phyloP scores from a whole-genome alignment of 2,329 filamentous ascomycete species.

The Penicillium sp. region DNA sequence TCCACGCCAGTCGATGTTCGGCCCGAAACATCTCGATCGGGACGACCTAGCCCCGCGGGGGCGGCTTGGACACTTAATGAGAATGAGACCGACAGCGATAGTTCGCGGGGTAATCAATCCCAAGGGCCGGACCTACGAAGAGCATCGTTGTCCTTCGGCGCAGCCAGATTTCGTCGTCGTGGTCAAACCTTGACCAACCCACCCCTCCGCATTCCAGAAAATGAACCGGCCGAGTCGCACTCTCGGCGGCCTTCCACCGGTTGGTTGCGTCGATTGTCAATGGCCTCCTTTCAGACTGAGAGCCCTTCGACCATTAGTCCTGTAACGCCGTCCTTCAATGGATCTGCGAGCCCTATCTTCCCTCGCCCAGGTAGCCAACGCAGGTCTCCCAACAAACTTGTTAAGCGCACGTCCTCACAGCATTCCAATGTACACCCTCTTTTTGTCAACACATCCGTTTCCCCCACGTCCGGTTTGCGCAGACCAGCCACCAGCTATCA shows the following conservation, averaged over 20 bases:
- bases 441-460: slow-evolving; percentile 25
- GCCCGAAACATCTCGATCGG: slow-evolving; percentile 21
- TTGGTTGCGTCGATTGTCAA: slow-evolving; percentile 59
- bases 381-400: slow-evolving; percentile 57
- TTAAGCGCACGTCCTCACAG: slow-evolving; percentile 61
- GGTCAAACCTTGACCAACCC: slow-evolving; percentile 39
- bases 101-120: slow-evolving; percentile 6
- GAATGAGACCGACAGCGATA: slow-evolving; percentile 13
- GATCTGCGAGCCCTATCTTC: slow-evolving; percentile 54
- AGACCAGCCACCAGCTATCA: slow-evolving; percentile 66
- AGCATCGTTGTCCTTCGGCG: slow-evolving; percentile 29
- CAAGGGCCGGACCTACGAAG: slow-evolving; percentile 21
- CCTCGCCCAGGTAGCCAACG: slow-evolving; percentile 31
- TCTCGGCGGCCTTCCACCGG: slow-evolving; percentile 46
- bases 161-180: slow-evolving; percentile 33
- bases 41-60: slow-evolving; percentile 16
- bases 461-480: slow-evolving; percentile 52
- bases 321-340: slow-evolving; percentile 54
- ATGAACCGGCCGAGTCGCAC: slow-evolving; percentile 26
- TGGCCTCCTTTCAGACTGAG: slow-evolving; percentile 49
- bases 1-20: slow-evolving; percentile 11
- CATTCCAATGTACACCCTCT: slow-evolving; percentile 45
- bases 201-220: slow-evolving; percentile 27
- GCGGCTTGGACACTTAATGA: slow-evolving; percentile 14
- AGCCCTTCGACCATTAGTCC: slow-evolving; percentile 51